A percentile compares a stretch with the other conserved stretches of the same genome.
Evolutionary conservation across 371 early-diverging fungal species (phyloP).

Genomic region (Rhizopus arrhizus): DNA sequence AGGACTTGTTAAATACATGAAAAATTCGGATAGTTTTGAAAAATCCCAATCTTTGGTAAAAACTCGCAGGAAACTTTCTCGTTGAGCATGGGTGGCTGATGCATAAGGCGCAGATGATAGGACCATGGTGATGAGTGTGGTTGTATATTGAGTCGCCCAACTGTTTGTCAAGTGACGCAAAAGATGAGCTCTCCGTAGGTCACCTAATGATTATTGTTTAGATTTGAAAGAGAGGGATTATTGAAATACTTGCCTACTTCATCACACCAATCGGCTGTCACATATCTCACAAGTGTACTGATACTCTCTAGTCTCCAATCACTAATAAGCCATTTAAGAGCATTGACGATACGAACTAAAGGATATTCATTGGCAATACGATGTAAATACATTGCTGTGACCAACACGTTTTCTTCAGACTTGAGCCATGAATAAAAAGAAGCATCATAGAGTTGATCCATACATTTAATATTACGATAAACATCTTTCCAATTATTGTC

Average conservation of each 20-base stretch:
- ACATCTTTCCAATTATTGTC: conserved; percentile 63
- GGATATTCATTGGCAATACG: conserved; percentile 76
- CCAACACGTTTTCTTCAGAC: conserved; percentile 73
- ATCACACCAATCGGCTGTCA: conserved; percentile 69
- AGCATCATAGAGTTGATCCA: conserved; percentile 75
- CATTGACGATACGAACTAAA: conserved; percentile 67
- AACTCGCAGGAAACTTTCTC: conserved; percentile 67
- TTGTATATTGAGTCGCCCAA: conserved; percentile 65
- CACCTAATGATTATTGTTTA: conserved; percentile 24
- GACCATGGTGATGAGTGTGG: conserved; percentile 51
- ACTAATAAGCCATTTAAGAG: conserved; percentile 71
- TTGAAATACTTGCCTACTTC: conserved; percentile 26
- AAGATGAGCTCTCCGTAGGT: conserved; percentile 56
- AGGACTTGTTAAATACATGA: conserved; percentile 68
- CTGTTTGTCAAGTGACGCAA: conserved; percentile 58
- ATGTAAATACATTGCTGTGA: conserved; percentile 68
- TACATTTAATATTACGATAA: conserved; percentile 63
- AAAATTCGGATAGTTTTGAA: conserved; percentile 75
- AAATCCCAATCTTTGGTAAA: conserved; percentile 78
- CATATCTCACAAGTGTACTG: conserved; percentile 62
- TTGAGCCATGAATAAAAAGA: conserved; percentile 75
- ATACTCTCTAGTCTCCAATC: conserved; percentile 72
- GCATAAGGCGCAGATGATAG: conserved; percentile 43
- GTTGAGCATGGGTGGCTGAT: conserved; percentile 38
- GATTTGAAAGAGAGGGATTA: too few relatives aligned